These are phyloP conservation scores for Elaeis oleifera DNA, from an alignment of 202 grass and related monocot genomes.

Conservation along the genomic window DNA sequence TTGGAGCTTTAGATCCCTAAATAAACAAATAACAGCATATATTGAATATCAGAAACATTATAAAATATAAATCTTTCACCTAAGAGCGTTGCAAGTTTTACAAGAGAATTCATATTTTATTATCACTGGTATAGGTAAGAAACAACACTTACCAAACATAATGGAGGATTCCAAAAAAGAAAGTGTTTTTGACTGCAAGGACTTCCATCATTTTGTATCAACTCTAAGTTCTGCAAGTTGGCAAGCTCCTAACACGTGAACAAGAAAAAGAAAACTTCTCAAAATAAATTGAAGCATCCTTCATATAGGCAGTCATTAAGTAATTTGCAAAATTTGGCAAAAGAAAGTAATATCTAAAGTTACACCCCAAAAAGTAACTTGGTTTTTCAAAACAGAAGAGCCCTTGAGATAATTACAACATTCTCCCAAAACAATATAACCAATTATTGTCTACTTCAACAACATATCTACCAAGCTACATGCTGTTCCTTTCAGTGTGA, in stretches of 20 bases:
- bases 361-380: neutral
- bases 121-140: constrained; percentile 2
- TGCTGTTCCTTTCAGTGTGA: too few species aligned
- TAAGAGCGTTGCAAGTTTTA: neutral
- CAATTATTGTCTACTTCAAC: too few species aligned
- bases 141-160: constrained; percentile 30
- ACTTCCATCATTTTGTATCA: constrained; percentile 91
- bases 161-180: constrained; percentile 81
- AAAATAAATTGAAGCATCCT: constrained; percentile 1
- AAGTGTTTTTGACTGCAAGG: constrained; percentile 78
- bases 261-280: neutral
- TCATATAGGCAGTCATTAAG: constrained; percentile 3
- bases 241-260: constrained; percentile 52
- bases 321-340: constrained; percentile 8
- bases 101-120: neutral
- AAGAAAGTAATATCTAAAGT: neutral
- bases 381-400: too few species aligned
- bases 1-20: constrained; percentile 1
- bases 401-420: too few species aligned
- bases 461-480: too few species aligned
- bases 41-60: neutral
- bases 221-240: constrained; percentile 54
- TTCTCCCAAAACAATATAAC: too few species aligned
- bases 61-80: neutral
- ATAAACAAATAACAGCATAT: neutral